A percentile compares a stretch with the other conserved stretches of the same genome.
phyloP scores from a whole-genome alignment of 805 yeast species.

The Yamadazyma nakazawae region DNA sequence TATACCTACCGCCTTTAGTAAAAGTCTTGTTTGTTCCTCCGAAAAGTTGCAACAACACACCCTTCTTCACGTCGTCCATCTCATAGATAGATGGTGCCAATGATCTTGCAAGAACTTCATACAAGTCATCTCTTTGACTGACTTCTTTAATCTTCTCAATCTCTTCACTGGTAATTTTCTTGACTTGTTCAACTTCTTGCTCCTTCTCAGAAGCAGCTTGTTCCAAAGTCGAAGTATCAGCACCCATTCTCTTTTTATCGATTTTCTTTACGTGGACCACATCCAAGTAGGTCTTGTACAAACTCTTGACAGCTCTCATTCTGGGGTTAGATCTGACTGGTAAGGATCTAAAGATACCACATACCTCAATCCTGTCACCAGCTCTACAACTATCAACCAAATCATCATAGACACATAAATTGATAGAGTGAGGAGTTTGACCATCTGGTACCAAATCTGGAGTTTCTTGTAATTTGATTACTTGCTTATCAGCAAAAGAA shows the following conservation, averaged over 20 bases:
- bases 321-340: constrained; percentile 87
- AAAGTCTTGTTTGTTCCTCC: constrained; percentile 94
- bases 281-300: constrained; percentile 91
- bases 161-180: constrained; percentile 68
- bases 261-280: constrained; percentile 89
- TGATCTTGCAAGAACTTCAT: constrained; percentile 82
- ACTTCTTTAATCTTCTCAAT: constrained; percentile 57
- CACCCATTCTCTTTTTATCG: constrained; percentile 76
- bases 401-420: constrained; percentile 92
- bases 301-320: constrained; percentile 75
- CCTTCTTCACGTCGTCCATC: constrained; percentile 95
- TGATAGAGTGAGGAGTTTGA: constrained; percentile 95
- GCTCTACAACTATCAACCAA: constrained; percentile 92
- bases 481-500: constrained; percentile 92
- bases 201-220: constrained; percentile 54
- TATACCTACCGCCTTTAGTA: constrained; percentile 84
- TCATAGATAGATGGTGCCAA: constrained; percentile 97
- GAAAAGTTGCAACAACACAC: constrained; percentile 84
- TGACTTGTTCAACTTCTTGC: constrained; percentile 74
- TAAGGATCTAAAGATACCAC: constrained; percentile 90
- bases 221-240: constrained; percentile 65
- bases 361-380: constrained; percentile 93
- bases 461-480: constrained; percentile 89
- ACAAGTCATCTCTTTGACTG: constrained; percentile 71
- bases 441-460: constrained; percentile 97